Evolutionary conservation across 2,329 filamentous ascomycete genomes (phyloP), one percentile per base, ranked within the genome.

Genomic region (Alternaria longipes): DNA sequence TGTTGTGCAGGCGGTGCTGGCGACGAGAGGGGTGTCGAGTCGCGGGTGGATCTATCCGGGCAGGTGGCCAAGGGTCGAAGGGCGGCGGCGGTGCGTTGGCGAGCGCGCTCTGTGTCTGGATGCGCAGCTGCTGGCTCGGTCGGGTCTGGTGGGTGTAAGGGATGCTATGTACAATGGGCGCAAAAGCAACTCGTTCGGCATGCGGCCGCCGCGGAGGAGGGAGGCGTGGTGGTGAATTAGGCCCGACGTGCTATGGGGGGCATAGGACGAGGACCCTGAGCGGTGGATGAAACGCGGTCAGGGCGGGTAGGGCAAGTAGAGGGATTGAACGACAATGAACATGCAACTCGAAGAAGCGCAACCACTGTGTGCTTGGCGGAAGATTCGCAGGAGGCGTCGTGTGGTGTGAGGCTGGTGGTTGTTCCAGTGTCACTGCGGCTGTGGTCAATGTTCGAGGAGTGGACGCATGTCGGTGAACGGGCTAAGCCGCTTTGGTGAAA

Each of bases 241-340:
- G 46, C 28, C 26, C 36, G 38, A 26, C 54, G 36, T 22, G 62
- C 51, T 57, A 55, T 56, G 59, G 63, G 67, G 63, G 64, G 60
- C 44, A 38, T 47, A 38, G 62, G 66, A 60, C 61, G 60, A 64
- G 62, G 62, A 64, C 65, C 65, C 69, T 71, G 67, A 65, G 60
- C 63, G 55, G 63, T 65, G 62, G 74, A 70, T 70, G 69, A 70
- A 71, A 71, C 72, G 68, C 71, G 46, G 62, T 54, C 66, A 66
- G 67, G 66, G 63, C 63, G 45, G 62, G 54, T 64, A 66, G 66
- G 66, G 63, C 63, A 63, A 60, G 62, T 47, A 59, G 38, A 24
- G 56, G 46, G 52, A 55, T 36, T 41, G 28, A 45, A n/a, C n/a
- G 49, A 46, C 38, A 53, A 50, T 41, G 38, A 22, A 32, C 20